These are phyloP conservation scores for Phyllosticta citrichinensis DNA, from an alignment of 2,329 filamentous ascomycete species.

Conservation along the genomic window DNA sequence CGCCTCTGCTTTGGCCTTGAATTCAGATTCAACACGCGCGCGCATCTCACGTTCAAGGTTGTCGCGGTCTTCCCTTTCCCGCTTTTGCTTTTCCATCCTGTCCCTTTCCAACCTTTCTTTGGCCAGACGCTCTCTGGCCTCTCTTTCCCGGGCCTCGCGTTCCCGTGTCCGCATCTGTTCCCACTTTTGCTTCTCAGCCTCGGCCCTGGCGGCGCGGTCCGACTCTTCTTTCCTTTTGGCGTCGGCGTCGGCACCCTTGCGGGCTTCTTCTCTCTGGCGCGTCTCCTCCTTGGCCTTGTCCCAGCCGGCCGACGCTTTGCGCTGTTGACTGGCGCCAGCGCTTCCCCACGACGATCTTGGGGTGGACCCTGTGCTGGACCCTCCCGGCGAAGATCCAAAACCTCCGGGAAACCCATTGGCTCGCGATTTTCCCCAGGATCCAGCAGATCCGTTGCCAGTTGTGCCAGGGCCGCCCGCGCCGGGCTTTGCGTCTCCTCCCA, in stretches of 20 bases:
- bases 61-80: conserved; percentile 33
- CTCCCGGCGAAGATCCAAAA: conserved; percentile 9
- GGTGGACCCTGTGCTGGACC: conserved; percentile 14
- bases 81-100: conserved; percentile 23
- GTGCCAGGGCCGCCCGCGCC: conserved; percentile 17
- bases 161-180: conserved; percentile 39
- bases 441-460: conserved; percentile 18
- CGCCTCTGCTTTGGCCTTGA: conserved; percentile 13
- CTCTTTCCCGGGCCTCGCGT: conserved; percentile 38
- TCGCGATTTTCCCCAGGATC: conserved; percentile 15
- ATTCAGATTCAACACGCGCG: conserved; percentile 18
- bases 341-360: conserved; percentile 17
- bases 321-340: conserved; percentile 14
- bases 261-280: conserved; percentile 52
- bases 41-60: conserved; percentile 25
- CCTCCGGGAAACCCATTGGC: conserved; percentile 24
- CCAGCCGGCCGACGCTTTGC: conserved; percentile 38
- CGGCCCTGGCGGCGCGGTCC: conserved; percentile 34
- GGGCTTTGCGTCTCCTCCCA: conserved; percentile 27
- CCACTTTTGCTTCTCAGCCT: conserved; percentile 42
- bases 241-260: conserved; percentile 19
- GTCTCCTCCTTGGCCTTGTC: conserved; percentile 62
- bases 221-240: conserved; percentile 35
- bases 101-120: conserved; percentile 30
- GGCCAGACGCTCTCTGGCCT: conserved; percentile 37